These are phyloP conservation scores for Botrytis aclada DNA, from an alignment of 2,329 filamentous ascomycete species.

Conservation along the genomic window DNA sequence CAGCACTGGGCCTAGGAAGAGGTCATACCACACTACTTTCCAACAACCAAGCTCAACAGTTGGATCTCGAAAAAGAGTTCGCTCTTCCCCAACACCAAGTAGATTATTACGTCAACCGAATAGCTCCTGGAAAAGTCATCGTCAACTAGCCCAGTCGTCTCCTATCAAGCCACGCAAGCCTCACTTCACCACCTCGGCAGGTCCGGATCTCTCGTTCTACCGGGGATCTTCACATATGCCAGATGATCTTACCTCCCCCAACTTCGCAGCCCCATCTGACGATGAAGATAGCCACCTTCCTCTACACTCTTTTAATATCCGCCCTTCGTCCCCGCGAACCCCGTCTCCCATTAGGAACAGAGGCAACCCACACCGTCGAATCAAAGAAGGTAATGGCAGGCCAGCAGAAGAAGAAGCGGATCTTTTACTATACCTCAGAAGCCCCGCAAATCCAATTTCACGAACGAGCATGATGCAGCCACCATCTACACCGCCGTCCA, in stretches of 20 bases:
- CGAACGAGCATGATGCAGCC: slow-evolving; percentile 64
- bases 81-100: slow-evolving; percentile 60
- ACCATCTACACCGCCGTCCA: slow-evolving; percentile 73
- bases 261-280: slow-evolving; percentile 63
- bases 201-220: slow-evolving; percentile 76
- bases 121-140: slow-evolving; percentile 70
- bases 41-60: slow-evolving; percentile 48
- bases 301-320: slow-evolving; percentile 68
- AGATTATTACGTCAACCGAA: slow-evolving; percentile 54
- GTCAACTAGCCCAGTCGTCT: slow-evolving; percentile 79
- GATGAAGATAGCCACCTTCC: slow-evolving; percentile 83
- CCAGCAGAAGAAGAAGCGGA: slow-evolving; percentile 77
- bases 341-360: slow-evolving; percentile 65
- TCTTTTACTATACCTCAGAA: slow-evolving; percentile 79
- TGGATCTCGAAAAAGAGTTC: slow-evolving; percentile 63
- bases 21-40: slow-evolving; percentile 59
- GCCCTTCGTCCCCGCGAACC: slow-evolving; percentile 81
- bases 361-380: slow-evolving; percentile 46
- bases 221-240: slow-evolving; percentile 56
- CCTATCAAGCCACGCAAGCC: slow-evolving; percentile 74
- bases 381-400: slow-evolving; percentile 53
- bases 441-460: slow-evolving; percentile 63
- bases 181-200: slow-evolving; percentile 68
- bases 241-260: slow-evolving; percentile 58
- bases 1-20: slow-evolving; percentile 63